A percentile compares a stretch with the other conserved stretches of the same genome.
Conservation (phyloP, 371 early-diverging fungal species). For the Chytridium lagenaria region DNA sequence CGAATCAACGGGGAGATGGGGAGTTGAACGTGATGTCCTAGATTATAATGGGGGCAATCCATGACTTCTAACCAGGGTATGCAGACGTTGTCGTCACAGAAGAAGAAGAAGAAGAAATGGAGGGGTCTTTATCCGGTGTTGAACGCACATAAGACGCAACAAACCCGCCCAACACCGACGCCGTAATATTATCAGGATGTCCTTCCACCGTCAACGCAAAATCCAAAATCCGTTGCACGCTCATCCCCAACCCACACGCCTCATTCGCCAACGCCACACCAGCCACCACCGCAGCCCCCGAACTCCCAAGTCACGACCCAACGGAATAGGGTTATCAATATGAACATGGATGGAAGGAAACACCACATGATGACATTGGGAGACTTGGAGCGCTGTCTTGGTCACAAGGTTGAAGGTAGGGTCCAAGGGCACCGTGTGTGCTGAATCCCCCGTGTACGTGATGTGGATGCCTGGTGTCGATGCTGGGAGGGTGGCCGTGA, state of each 20-base stretch:
- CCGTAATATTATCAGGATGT: constrained; percentile 96
- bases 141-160: constrained; percentile 66
- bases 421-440: constrained; percentile 78
- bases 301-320: constrained; percentile 96
- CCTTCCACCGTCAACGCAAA: constrained; percentile 88
- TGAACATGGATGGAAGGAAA: constrained; percentile 61
- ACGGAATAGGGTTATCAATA: constrained; percentile 89
- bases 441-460: constrained; percentile 80
- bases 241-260: constrained; percentile 70
- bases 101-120: neutral
- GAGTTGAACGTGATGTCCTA: constrained; percentile 35
- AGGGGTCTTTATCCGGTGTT: constrained; percentile 11
- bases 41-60: constrained; percentile 22
- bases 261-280: constrained; percentile 87
- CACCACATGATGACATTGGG: constrained; percentile 65
- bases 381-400: constrained; percentile 84
- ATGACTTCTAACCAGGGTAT: constrained; percentile 15
- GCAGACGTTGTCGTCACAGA: neutral
- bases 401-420: constrained; percentile 88
- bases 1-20: constrained; percentile 61
- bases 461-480: constrained; percentile 34
- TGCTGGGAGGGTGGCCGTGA: constrained; percentile 62
- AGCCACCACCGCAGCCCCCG: constrained; percentile 95
- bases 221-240: constrained; percentile 80
- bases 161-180: constrained; percentile 92